These are phyloP conservation scores for Trypanosoma cruzi DNA, from an alignment of 208 protist genomes.

Conservation along the genomic window DNA sequence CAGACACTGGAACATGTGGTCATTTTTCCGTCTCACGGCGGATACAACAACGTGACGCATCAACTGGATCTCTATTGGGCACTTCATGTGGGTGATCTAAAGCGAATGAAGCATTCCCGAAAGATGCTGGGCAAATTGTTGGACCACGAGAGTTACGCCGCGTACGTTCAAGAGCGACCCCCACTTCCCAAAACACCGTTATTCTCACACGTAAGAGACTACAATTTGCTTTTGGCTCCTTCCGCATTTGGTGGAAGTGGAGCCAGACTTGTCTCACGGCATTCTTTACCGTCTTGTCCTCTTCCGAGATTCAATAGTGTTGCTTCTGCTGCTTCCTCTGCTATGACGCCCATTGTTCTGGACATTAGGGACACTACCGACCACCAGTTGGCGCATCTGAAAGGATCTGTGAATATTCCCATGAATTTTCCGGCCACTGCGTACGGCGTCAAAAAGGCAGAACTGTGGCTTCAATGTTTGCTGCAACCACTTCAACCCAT, in stretches of 20 bases:
- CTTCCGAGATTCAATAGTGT: not conserved
- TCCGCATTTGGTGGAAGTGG: conserved; percentile 21
- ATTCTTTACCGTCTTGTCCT: not conserved
- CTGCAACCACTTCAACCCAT: conserved; percentile 62
- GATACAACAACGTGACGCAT: conserved; percentile 78
- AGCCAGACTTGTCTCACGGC: not conserved
- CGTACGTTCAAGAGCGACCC: conserved; percentile 44
- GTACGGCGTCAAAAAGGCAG: conserved; percentile 72
- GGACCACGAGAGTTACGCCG: conserved; percentile 35
- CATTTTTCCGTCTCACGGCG: conserved; percentile 74
- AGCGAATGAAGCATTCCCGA: conserved; percentile 59
- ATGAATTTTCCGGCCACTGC: conserved; percentile 75
- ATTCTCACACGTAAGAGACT: conserved; percentile 45
- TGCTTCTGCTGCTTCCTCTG: not conserved
- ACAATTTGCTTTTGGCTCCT: conserved; percentile 42
- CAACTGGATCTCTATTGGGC: conserved; percentile 85
- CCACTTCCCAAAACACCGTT: conserved; percentile 59
- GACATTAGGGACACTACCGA: conserved; percentile 53
- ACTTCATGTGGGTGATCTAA: conserved; percentile 51
- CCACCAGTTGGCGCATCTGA: conserved; percentile 59
- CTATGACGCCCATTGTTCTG: conserved; percentile 37
- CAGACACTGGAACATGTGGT: conserved; percentile 41
- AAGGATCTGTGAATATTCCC: conserved; percentile 60
- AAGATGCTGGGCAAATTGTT: conserved; percentile 47
- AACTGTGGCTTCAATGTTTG: conserved; percentile 84